Evolutionary conservation across 192 early-diverging fungal species (phyloP), one percentile per base, ranked within the genome.

Genomic region (Paraglomus occultum): DNA sequence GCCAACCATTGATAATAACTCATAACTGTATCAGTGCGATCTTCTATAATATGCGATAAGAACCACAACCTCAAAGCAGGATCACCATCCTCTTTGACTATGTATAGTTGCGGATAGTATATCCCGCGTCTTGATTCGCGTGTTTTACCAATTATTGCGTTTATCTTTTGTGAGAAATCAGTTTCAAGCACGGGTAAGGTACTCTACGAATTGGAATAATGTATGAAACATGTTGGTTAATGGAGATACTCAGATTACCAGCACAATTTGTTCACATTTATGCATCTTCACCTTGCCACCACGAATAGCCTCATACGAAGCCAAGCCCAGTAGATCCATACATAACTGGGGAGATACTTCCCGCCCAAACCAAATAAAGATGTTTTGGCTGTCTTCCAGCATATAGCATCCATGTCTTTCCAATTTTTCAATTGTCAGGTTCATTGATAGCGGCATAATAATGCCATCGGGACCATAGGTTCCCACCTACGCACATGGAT

Each of bases 31-130:
- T 94, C 89, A 39, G 89, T 90, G 59, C 94, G 87, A 75, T 98
- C 96, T 74, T 97, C 95, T n/a, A 96, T 83, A 72, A 98, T 76
- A 70, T 93, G 92, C 58, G 89, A 87, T 70, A 92, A 69, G 81
- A 97, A 93, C 91, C 85, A 84, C 80, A 91, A 81, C 6, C 96
- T 85, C 67, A 95, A 63, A 6, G 79, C 81, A 20, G 89, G 86
- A 67, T 96, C 94, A 14, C 91, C 92, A 71, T 98, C 95, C 74
- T 98, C 95, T 80, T 94, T 94, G 57, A 94, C 87, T 48, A 98
- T 76, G 74, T 91, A 92, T 18, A 94, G 71, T 18, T 87, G 82
- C 4, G 95, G 93, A 60, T 82, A 87, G 68, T 85, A 82, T 76
- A 91, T 71, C 39, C 85, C 79, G 64, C 90, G 77, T 47, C 93